phyloP scores from a whole-genome alignment of 768 basidiomycete genomes.

The Trametes elegans region DNA sequence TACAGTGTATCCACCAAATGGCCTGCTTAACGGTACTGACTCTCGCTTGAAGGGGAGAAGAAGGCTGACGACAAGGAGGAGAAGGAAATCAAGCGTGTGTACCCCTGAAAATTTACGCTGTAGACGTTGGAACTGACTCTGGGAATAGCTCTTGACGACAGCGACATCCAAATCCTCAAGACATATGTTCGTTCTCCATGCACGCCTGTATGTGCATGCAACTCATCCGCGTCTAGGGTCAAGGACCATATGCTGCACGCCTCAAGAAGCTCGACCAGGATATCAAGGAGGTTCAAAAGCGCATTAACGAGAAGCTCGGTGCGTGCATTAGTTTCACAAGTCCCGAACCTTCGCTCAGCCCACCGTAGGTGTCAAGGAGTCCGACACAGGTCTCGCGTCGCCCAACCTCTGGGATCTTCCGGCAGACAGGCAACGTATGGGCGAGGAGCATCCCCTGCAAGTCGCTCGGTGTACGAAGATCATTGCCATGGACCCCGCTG shows the following conservation, averaged over 20 bases:
- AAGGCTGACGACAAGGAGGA: slow-evolving; percentile 83
- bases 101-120: not conserved
- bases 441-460: slow-evolving; percentile 89
- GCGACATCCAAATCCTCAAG: slow-evolving; percentile 98
- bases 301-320: slow-evolving; percentile 98
- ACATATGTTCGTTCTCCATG: slow-evolving; percentile 71
- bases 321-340: slow-evolving; percentile 6
- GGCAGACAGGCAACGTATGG: slow-evolving; percentile 89
- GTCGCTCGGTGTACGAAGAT: slow-evolving; percentile 99
- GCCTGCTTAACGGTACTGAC: slow-evolving; percentile 5
- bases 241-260: slow-evolving; percentile 92
- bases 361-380: slow-evolving; percentile 85
- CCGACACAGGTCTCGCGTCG: slow-evolving; percentile 94
- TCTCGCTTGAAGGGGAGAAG: slow-evolving; percentile 66
- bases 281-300: slow-evolving; percentile 94
- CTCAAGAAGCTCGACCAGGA: slow-evolving; percentile 89
- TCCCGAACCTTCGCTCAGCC: slow-evolving; percentile 3
- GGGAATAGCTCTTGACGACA: slow-evolving; percentile 85
- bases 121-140: not conserved
- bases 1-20: slow-evolving; percentile 37
- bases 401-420: slow-evolving; percentile 98
- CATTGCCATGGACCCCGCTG: slow-evolving; percentile 75
- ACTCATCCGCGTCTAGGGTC: slow-evolving; percentile 58
- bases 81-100: slow-evolving; percentile 70
- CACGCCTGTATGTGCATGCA: not conserved